A percentile compares a stretch with the other conserved stretches of the same genome.
phyloP scores from a whole-genome alignment of 768 basidiomycete species.

The Boletus tylopilopsis region DNA sequence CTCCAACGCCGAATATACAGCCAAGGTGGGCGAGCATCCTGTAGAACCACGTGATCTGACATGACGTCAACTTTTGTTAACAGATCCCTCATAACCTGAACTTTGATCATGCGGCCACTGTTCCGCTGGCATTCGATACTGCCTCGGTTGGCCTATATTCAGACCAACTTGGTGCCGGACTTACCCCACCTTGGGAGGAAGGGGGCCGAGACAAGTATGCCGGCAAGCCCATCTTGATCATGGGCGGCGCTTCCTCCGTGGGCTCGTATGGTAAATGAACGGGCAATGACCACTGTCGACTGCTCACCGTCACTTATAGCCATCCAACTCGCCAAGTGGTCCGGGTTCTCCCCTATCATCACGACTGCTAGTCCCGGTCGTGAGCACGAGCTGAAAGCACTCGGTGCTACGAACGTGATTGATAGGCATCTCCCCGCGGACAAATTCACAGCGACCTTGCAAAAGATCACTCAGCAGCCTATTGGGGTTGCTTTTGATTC shows the following conservation, averaged over 20 bases:
- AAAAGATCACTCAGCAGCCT: constrained; percentile 24
- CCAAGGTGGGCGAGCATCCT: constrained; percentile 34
- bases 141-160: constrained; percentile 46
- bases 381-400: constrained; percentile 27
- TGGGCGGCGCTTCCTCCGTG: constrained; percentile 48
- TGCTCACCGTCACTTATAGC: constrained; percentile 19
- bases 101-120: constrained; percentile 43
- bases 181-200: constrained; percentile 35
- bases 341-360: constrained; percentile 42
- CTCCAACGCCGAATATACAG: constrained; percentile 28
- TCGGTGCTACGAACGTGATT: constrained; percentile 41
- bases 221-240: constrained; percentile 41
- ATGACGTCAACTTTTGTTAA: constrained; percentile 3
- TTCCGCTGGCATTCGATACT: constrained; percentile 47
- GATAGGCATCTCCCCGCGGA: constrained; percentile 24
- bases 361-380: constrained; percentile 34
- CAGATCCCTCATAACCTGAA: constrained; percentile 43
- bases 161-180: constrained; percentile 34
- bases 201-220: constrained; percentile 35
- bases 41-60: background rate
- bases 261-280: constrained; percentile 42
- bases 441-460: constrained; percentile 14
- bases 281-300: background rate
- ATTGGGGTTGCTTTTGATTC: constrained; percentile 29
- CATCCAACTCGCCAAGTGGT: constrained; percentile 38